phyloP scores from a whole-genome alignment of 768 basidiomycete species.

The Serendipita sp. region DNA sequence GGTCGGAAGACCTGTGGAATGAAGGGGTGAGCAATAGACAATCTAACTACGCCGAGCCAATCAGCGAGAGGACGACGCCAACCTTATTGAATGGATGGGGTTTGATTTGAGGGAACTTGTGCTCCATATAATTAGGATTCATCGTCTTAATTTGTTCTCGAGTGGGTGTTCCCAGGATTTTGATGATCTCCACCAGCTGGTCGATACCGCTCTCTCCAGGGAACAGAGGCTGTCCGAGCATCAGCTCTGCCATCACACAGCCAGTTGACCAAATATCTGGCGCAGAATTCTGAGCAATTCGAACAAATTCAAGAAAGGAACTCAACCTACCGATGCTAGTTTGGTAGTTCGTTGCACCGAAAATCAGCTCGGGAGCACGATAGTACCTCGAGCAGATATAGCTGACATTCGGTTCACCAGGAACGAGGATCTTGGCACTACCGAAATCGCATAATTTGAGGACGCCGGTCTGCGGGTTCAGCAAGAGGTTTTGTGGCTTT shows the following conservation, averaged over 20 bases:
- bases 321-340: conserved; percentile 81
- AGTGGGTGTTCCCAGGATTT: conserved; percentile 95
- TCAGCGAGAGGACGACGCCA: not conserved
- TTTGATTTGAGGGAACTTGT: conserved; percentile 99
- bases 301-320: not conserved
- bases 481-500: conserved; percentile 96
- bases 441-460: conserved; percentile 99
- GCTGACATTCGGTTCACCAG: conserved; percentile 97
- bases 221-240: conserved; percentile 97
- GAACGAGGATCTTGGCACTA: conserved; percentile 93
- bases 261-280: conserved; percentile 98
- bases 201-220: conserved; percentile 98
- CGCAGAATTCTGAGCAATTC: not conserved
- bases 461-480: conserved; percentile 93
- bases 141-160: conserved; percentile 99
- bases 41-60: conserved; percentile 11
- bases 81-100: conserved; percentile 99
- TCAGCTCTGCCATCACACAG: conserved; percentile 99
- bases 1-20: conserved; percentile 80
- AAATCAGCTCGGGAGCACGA: conserved; percentile 97
- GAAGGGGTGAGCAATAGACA: conserved; percentile 12
- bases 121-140: conserved; percentile 99
- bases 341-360: conserved; percentile 98
- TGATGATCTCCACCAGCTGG: conserved; percentile 99
- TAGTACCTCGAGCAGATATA: conserved; percentile 99